Percentiles rank a stretch among this genome's conserved stretches.
phyloP scores from a whole-genome alignment of 176 grass and related monocot species.

The Alloteropsis semialata region DNA sequence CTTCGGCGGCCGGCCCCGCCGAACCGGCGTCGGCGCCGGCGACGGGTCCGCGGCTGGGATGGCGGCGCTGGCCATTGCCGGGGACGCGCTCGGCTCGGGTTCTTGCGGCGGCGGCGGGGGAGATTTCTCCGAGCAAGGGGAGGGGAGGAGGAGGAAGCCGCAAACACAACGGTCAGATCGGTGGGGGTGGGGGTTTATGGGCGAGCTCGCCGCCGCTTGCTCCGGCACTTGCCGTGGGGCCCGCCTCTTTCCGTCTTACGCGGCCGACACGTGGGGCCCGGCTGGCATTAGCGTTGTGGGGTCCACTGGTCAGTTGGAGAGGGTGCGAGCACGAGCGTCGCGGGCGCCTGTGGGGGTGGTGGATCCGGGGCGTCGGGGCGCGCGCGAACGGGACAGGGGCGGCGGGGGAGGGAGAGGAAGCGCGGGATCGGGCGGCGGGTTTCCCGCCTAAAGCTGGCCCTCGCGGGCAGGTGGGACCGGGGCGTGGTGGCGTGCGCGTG shows the following conservation, averaged over 20 bases:
- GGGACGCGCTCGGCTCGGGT: background rate
- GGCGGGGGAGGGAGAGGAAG: too few species aligned
- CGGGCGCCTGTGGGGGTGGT: background rate
- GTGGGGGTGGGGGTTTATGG: background rate
- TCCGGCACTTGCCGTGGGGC: background rate
- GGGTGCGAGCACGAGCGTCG: too few species aligned
- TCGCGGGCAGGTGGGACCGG: background rate
- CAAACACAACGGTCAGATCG: conserved; percentile 25
- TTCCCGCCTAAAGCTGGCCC: background rate
- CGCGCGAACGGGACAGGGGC: background rate
- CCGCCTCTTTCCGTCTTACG: fast-evolving
- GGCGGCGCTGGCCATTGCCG: background rate
- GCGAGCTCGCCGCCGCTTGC: background rate
- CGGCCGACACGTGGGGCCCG: background rate
- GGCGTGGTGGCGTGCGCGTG: too few species aligned
- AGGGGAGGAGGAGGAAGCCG: background rate
- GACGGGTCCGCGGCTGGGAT: too few species aligned
- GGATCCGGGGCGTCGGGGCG: background rate
- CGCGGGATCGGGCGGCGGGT: background rate
- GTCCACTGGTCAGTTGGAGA: background rate
- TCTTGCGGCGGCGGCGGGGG: background rate
- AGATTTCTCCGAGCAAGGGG: background rate
- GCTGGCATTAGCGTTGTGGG: too few species aligned
- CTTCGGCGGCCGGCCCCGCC: conserved; percentile 13
- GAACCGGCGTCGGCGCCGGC: background rate